Percentiles rank a stretch among this genome's conserved stretches.
Conservation (phyloP, 192 early-diverging fungal species). For the Coemansia sp. region DNA sequence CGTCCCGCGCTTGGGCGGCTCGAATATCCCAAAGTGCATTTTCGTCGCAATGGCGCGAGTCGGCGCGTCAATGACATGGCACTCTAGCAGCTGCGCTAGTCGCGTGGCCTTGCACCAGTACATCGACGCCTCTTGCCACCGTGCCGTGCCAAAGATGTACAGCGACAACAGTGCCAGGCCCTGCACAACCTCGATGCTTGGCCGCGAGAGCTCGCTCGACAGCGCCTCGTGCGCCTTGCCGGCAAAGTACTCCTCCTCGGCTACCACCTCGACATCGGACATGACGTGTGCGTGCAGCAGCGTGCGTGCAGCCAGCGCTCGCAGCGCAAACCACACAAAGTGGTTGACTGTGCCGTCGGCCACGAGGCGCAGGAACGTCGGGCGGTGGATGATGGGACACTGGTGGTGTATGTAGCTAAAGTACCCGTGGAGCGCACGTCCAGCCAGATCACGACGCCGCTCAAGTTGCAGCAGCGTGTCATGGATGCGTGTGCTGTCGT, state of each 20-base stretch:
- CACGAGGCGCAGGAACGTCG: conserved; percentile 45
- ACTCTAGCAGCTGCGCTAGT: conserved; percentile 51
- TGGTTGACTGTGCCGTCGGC: conserved; percentile 45
- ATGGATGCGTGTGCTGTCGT: conserved; percentile 17
- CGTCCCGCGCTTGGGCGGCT: conserved; percentile 27
- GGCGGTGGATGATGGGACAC: conserved; percentile 54
- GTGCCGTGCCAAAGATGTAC: conserved; percentile 43
- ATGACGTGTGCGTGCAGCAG: conserved; percentile 28
- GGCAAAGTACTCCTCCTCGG: conserved; percentile 48
- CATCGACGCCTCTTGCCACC: conserved; percentile 55
- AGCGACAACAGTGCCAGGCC: conserved; percentile 47
- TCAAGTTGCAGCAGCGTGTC: conserved; percentile 36
- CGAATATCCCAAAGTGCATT: conserved; percentile 53
- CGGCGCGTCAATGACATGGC: conserved; percentile 49
- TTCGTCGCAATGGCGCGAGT: conserved; percentile 42
- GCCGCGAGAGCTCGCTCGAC: conserved; percentile 26
- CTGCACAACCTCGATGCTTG: conserved; percentile 42
- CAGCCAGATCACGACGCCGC: conserved; percentile 30
- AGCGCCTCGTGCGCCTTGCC: conserved; percentile 27
- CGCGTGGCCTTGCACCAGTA: conserved; percentile 57
- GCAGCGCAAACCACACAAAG: conserved; percentile 52
- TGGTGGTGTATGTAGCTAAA: conserved; percentile 56
- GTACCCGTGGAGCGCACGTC: conserved; percentile 41
- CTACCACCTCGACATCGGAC: conserved; percentile 30
- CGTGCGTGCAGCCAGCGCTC: conserved; percentile 43